phyloP scores from a whole-genome alignment of 2,329 filamentous ascomycete species.

The Calonectria leucothoes region DNA sequence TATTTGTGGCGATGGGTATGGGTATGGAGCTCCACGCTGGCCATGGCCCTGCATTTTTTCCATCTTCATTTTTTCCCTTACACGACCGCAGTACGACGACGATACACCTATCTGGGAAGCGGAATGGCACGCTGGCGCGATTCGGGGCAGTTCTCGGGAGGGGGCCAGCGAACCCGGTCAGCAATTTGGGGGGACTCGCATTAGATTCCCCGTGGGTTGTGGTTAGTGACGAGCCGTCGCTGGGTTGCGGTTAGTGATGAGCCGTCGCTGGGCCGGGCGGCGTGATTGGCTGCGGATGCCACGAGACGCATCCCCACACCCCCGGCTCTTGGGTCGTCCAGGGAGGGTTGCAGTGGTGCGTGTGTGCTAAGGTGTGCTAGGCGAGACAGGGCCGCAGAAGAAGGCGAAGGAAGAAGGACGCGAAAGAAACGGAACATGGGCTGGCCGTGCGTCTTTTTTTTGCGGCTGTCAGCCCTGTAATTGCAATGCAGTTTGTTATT shows the following conservation, averaged over 20 bases:
- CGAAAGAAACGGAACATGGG: background rate
- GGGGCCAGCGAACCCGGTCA: background rate
- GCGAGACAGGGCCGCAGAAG: background rate
- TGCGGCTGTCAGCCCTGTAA: background rate
- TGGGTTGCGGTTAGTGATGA: conserved; percentile 1
- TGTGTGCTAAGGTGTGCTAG: background rate
- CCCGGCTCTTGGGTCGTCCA: conserved; percentile 1
- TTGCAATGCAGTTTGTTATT: too few relatives aligned
- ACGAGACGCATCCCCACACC: conserved; percentile 12
- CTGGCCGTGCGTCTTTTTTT: background rate
- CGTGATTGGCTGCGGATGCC: conserved; percentile 15
- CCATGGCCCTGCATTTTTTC: too few relatives aligned
- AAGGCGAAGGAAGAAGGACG: background rate
- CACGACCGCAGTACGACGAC: background rate
- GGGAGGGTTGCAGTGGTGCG: conserved; percentile 12
- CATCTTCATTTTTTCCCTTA: background rate
- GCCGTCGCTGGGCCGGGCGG: background rate
- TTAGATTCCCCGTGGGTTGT: background rate
- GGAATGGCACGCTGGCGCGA: background rate
- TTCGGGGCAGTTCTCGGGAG: background rate
- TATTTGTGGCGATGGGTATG: background rate
- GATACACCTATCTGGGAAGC: background rate
- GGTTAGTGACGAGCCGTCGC: background rate
- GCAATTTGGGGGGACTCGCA: background rate
- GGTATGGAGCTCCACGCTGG: background rate